Base-by-base conservation (phyloP, 1,284 basidiomycete genomes). In the Pseudozyma thailandica region DNA sequence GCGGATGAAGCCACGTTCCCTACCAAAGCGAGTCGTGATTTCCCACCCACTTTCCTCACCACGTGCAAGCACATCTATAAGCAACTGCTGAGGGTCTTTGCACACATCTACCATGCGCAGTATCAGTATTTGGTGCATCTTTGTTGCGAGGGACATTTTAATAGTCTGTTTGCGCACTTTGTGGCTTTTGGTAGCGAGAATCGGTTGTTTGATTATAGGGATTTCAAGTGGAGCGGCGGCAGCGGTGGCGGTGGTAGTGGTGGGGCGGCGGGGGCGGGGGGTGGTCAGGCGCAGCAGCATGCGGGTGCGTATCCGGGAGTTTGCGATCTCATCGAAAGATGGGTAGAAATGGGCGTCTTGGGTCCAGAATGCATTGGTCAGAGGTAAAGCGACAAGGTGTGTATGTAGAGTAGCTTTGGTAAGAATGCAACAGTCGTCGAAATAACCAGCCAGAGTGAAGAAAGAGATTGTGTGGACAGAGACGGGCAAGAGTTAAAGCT, bases 121-220 rank as follows among this genome's bases (percentile, higher is more conserved):
- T 98, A 94, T 83, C 86, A 88, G 20, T 91, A 92, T 37, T 89
- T 91, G 77, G 89, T 97, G 74, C 94, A 98, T 83, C 88, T 98
- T 21, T 92, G 92, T 56, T 90, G 92, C 44, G 95, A 98, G 82
- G 94, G 94, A 0, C 94, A 98, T 84, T 94, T 97, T 85, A 98
- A 98, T 84, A 93, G 91, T n/a, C 88, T 98, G 31, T 98, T 98
- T 80, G 94, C 94, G 0, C 94, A 98, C 84, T 97, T 95, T 85
- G 86, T 98, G 45, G 92, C 94, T 0, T 98, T 98, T 79, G 88
- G 88, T 12, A 85, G 85, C 49, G 87, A 88, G 75, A 98, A 97
- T 82, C 91, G 96, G 80, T 85, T 98, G 33, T 85, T 98, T 63
- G 85, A 86, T 55, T 82, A 84, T 31, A 82, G 83, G 50, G 93